These are phyloP conservation scores for Cucumis cinereus DNA, from an alignment of 306 rosid genomes.

Conservation along the genomic window DNA sequence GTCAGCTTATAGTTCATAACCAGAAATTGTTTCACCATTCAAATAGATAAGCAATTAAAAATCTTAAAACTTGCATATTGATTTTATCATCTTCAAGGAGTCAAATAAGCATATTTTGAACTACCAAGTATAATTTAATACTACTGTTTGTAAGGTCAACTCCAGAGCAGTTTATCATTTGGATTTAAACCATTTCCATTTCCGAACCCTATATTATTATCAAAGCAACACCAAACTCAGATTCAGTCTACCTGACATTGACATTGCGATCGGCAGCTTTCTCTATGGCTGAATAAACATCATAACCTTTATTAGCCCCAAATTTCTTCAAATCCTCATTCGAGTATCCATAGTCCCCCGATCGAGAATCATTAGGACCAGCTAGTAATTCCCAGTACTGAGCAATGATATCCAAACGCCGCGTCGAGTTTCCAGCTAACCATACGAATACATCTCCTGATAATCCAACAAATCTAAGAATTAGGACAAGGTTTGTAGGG, in stretches of 20 bases:
- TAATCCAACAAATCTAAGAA: neutral
- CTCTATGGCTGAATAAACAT: constrained; percentile 50
- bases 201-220: neutral
- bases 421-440: constrained; percentile 66
- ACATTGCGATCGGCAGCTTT: constrained; percentile 67
- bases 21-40: no score
- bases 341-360: constrained; percentile 81
- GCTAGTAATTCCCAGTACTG: constrained; percentile 76
- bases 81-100: neutral
- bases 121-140: neutral
- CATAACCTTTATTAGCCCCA: constrained; percentile 62
- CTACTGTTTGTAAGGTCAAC: neutral
- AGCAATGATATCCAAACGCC: constrained; percentile 58
- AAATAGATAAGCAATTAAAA: neutral
- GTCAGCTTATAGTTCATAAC: no score
- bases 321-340: constrained; percentile 38
- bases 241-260: constrained; percentile 33
- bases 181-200: neutral
- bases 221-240: neutral
- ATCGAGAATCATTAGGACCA: constrained; percentile 44
- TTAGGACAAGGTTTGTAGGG: neutral
- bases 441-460: constrained; percentile 78
- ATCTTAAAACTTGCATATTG: neutral
- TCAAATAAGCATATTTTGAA: neutral
- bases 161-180: neutral